Percentiles rank a stretch among this genome's conserved stretches.
Conservation (phyloP, 768 basidiomycete genomes). For the Rhizopogon rudus region DNA sequence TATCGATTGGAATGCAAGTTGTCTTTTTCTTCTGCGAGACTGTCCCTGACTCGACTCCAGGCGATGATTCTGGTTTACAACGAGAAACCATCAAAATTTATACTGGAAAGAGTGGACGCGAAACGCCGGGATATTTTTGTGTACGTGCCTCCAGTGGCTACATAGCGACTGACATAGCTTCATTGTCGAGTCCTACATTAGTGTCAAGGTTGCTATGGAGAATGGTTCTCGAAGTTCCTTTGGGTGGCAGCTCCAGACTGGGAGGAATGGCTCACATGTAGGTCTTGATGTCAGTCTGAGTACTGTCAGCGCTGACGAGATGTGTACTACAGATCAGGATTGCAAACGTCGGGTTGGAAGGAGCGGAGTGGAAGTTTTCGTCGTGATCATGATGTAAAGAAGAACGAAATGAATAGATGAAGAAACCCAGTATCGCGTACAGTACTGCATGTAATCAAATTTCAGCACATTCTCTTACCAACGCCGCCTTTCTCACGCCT, state of each 20-base stretch:
- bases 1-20: not conserved
- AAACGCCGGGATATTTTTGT: not conserved
- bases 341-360: not conserved
- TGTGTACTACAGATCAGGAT: not conserved
- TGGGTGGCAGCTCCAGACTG: not conserved
- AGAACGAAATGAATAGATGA: too few relatives aligned
- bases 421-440: too few relatives aligned
- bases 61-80: not conserved
- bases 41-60: not conserved
- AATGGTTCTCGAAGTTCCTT: not conserved
- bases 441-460: too few relatives aligned
- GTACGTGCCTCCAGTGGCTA: not conserved
- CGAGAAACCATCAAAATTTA: not conserved
- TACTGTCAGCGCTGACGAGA: not conserved
- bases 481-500: too few relatives aligned
- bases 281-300: not conserved
- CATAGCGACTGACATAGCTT: not conserved
- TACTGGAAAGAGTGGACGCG: not conserved
- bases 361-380: not conserved
- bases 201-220: not conserved
- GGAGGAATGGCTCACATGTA: not conserved
- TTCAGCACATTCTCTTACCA: too few relatives aligned
- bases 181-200: not conserved
- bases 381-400: too few relatives aligned
- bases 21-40: not conserved